Evolutionary conservation across 352 stramenopile genomes (phyloP).

Genomic region (Phytophthora colocasiae): DNA sequence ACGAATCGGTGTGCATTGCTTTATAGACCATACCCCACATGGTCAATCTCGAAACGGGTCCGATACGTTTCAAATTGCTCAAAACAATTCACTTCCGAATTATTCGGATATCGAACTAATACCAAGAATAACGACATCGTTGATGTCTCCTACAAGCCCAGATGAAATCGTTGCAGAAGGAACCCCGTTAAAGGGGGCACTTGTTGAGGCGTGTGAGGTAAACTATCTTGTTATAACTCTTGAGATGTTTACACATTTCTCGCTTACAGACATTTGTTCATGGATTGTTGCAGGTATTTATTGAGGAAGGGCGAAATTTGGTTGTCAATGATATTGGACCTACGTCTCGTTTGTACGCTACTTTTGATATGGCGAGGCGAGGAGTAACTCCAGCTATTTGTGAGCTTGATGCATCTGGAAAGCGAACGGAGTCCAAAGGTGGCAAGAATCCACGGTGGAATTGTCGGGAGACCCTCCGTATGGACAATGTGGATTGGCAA

Average conservation of each 20-base stretch:
- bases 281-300: conserved; percentile 2
- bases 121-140: neutral
- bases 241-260: no score
- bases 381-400: neutral
- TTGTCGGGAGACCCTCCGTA: neutral
- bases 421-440: neutral
- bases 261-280: neutral
- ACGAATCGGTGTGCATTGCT: conserved; percentile 8
- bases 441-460: neutral
- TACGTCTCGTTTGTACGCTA: conserved; percentile 1
- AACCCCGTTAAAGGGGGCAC: neutral
- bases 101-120: neutral
- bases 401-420: neutral
- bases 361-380: neutral
- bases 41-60: neutral
- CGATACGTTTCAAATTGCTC: neutral
- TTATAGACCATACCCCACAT: conserved; percentile 1
- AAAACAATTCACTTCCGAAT: neutral
- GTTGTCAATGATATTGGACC: neutral
- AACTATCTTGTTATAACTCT: neutral
- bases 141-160: conserved; percentile 4
- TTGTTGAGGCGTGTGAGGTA: conserved; percentile 1
- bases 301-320: conserved; percentile 11
- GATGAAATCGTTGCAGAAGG: neutral
- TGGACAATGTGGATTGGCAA: conserved; percentile 8